These are phyloP conservation scores for Claviceps capensis DNA, from an alignment of 2,329 filamentous ascomycete species.

Conservation along the genomic window DNA sequence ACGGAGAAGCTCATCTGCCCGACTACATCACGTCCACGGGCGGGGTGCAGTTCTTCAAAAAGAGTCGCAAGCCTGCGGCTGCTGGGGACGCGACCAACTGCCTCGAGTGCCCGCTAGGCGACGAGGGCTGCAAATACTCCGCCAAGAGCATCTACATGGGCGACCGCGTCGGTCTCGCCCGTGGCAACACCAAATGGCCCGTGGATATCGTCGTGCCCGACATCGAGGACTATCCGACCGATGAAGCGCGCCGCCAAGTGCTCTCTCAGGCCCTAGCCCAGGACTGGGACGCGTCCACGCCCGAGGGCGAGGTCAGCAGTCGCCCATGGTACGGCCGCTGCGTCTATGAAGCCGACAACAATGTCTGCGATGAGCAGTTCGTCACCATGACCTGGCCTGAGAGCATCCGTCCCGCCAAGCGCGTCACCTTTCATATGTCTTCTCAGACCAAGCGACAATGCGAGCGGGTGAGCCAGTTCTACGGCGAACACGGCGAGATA, in stretches of 20 bases:
- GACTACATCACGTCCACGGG: slow-evolving; percentile 63
- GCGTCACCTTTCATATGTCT: slow-evolving; percentile 85
- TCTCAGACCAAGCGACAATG: slow-evolving; percentile 81
- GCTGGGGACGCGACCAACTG: slow-evolving; percentile 80
- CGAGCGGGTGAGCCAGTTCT: slow-evolving; percentile 70
- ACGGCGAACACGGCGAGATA: slow-evolving; percentile 77
- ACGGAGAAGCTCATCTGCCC: slow-evolving; percentile 53
- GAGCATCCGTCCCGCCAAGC: slow-evolving; percentile 54
- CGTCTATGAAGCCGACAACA: slow-evolving; percentile 85
- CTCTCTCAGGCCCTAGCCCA: slow-evolving; percentile 31
- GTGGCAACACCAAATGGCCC: slow-evolving; percentile 64
- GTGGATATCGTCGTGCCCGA: slow-evolving; percentile 83
- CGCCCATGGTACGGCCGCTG: slow-evolving; percentile 84
- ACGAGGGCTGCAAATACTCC: slow-evolving; percentile 69
- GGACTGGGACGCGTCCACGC: slow-evolving; percentile 38
- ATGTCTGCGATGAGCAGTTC: slow-evolving; percentile 84
- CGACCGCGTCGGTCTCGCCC: slow-evolving; percentile 43
- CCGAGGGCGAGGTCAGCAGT: slow-evolving; percentile 31
- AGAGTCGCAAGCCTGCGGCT: slow-evolving; percentile 56
- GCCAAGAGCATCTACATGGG: slow-evolving; percentile 73
- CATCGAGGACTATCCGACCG: slow-evolving; percentile 60
- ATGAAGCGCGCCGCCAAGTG: slow-evolving; percentile 25
- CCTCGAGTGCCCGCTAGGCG: slow-evolving; percentile 53
- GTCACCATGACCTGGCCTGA: slow-evolving; percentile 85
- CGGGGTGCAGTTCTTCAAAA: slow-evolving; percentile 63